Evolutionary conservation across 192 early-diverging fungal species (phyloP), one percentile per base, ranked within the genome.

Genomic region (Podila horticola): DNA sequence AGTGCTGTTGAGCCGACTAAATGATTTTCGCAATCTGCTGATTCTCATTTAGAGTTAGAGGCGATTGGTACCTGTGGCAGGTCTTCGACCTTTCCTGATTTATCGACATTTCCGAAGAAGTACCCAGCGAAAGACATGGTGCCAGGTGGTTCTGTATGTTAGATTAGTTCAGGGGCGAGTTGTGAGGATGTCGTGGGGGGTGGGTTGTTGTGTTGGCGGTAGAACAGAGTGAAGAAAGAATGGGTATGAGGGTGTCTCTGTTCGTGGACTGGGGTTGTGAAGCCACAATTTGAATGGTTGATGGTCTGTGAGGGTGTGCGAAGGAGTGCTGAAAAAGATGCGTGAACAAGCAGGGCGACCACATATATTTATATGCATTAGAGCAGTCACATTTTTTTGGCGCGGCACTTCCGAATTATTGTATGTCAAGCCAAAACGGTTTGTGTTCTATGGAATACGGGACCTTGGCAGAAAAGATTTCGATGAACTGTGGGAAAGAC

Each of bases 81-180:
- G 66, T 91, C 87, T 15, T 95, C 94, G 11, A 96, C 83, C 50
- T 90, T 87, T 55, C 96, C 96, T 50, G 91, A 87, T 66, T 95
- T 92, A 85, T 96, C 96, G 19, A 97, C 92, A 84, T 97, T 97
- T 48, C 96, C 96, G 83, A 95, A 97, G 59, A 97, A 83, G 79
- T 93, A 94, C 38, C 89, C 86, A 41, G 93, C 88, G 31, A 90
- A 86, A 34, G 91, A 92, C 92, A 93, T 93, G 51, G 48, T 64
- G 52, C 41, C 41, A 45, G 41, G 41, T 45, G 34, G 34, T 45
- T 45, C 13, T 45, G 41, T 45, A 22, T 24, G 24, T 5, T 55
- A 55, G 20, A 55, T 55, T n/a, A 22, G 10, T 55, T 55, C 52
- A 55, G 52, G 52, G 52, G 20, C 0, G 24, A 26, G 22, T n/a